Base-by-base conservation (phyloP, 768 basidiomycete species). In the Collybia sordida region DNA sequence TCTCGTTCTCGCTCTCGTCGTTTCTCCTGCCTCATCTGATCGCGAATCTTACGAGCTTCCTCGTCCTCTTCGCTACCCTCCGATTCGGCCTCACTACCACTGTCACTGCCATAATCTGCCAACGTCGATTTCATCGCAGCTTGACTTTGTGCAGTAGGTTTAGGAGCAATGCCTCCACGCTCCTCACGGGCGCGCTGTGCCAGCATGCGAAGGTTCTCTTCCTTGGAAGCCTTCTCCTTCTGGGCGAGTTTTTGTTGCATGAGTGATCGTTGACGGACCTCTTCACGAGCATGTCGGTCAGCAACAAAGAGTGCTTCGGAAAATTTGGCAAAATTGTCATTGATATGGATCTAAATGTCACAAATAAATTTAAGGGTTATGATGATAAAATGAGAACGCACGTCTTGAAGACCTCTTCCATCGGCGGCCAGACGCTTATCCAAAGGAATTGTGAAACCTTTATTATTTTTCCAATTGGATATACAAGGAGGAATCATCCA, bases 401-500 rank as follows among this genome's bases (percentile, higher is more conserved):
- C 96, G 66, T 99, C 97, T 69, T 99, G 97, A 27, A 99, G 78
- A 51, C 97, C 97, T 58, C 96, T 82, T n/a, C 96, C 96, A 67
- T 98, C 97, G 3, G 97, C 96, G 34, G 97, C 97, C 46, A 99
- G 75, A 55, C 96, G 90, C 73, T 99, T 98, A 65, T 98, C 97
- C 27, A 98, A 79, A 31, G 97, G 96, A 61, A 98, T 98, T 1
- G 97, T 98, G 67, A 95, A 99, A 80, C 97, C 97, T 72, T 98
- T 99, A 84, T 98, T 98, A 77, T 99, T 99, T 76, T 99, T 99
- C 97, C 97, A 99, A 71, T 99, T 99, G 22, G 93, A 96, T 52
- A 99, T 98, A 67, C 96, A 98, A 15, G 97, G 97, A 15, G 97
- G 97, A 50, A 99, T 98, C 94, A 98, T 97, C 97, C 97, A 98